Evolutionary conservation across 1,284 basidiomycete species (phyloP).

Genomic region (Boletus calvinii): DNA sequence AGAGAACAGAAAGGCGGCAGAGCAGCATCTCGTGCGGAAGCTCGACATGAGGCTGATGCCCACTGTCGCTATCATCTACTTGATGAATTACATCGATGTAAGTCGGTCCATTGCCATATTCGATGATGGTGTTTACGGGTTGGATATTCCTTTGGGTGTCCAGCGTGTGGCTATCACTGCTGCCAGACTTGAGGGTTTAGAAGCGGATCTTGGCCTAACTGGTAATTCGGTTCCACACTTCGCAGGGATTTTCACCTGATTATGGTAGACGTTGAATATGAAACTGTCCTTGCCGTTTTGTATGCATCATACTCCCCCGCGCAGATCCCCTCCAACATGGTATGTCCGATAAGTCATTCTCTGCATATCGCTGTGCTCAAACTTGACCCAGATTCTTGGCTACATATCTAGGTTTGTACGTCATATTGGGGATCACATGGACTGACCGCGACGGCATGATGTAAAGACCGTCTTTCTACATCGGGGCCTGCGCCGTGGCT

Average conservation of each 20-base stretch:
- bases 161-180: constrained; percentile 62
- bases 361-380: neutral
- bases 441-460: neutral
- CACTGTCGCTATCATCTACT: constrained; percentile 58
- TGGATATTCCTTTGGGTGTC: neutral
- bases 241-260: neutral
- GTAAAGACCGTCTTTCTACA: constrained; percentile 58
- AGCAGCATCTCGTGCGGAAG: constrained; percentile 48
- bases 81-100: constrained; percentile 73
- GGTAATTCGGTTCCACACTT: constrained; percentile 30
- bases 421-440: neutral
- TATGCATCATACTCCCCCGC: constrained; percentile 62
- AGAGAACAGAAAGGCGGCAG: constrained; percentile 26
- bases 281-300: constrained; percentile 55
- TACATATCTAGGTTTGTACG: constrained; percentile 45
- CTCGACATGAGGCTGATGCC: constrained; percentile 60
- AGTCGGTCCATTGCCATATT: constrained; percentile 20
- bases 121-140: neutral
- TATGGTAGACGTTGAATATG: constrained; percentile 55
- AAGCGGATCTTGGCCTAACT: constrained; percentile 52
- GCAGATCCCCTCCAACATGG: constrained; percentile 69
- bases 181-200: constrained; percentile 60
- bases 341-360: constrained; percentile 20
- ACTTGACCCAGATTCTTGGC: constrained; percentile 47
- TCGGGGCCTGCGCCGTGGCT: constrained; percentile 55